Base-by-base conservation (phyloP, 345 rosid genomes). In the Physaria fendleri region DNA sequence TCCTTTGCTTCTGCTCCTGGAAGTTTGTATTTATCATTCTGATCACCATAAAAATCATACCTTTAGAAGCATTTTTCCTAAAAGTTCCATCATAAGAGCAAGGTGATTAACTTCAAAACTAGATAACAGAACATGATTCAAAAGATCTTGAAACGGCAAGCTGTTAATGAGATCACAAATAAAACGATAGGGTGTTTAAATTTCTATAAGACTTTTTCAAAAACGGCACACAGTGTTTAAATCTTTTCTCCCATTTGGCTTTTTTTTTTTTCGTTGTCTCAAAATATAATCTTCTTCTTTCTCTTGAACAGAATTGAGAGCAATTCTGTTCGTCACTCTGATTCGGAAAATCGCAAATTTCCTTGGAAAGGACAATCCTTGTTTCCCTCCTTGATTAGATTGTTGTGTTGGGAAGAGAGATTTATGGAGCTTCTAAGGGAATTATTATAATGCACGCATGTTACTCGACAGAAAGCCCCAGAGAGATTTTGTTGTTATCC, bases 381-480 rank as follows among this genome's bases (percentile, higher is more conserved):
- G 17, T 10, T 29, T 39, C n/a, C 15, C 38, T 33, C 5, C 27
- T 25, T 18, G 15, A 42, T 12, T n/a, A 17, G 3, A 56, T 38
- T 5, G 9, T 2, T 33, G 46, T 4, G 16, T 43, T 38, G 10
- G 8, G 23, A 22, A 23, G 42, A 2, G 37, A 27, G 48, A 35
- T 20, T 58, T 37, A 1, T 5, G 4, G 17, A 17, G 12, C 0
- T 21, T 41, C n/a, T 45, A 64, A 6, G 24, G 5, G 8, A 9
- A 23, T 23, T 17, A 5, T 50, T n/a, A n/a, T n/a, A 33, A 44
- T 58, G 71, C 66, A 65, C 29, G 34, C 39, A 8, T 32, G 71
- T 28, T 52, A 66, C 15, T 71, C 62, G 71, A 58, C 62, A 25
- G 2, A 58, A 71, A 43, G 30, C 62, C 57, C 38, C 65, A 16